Evolutionary conservation across 2,329 filamentous ascomycete genomes (phyloP).

Genomic region (Ceratocystis eucalypticola): DNA sequence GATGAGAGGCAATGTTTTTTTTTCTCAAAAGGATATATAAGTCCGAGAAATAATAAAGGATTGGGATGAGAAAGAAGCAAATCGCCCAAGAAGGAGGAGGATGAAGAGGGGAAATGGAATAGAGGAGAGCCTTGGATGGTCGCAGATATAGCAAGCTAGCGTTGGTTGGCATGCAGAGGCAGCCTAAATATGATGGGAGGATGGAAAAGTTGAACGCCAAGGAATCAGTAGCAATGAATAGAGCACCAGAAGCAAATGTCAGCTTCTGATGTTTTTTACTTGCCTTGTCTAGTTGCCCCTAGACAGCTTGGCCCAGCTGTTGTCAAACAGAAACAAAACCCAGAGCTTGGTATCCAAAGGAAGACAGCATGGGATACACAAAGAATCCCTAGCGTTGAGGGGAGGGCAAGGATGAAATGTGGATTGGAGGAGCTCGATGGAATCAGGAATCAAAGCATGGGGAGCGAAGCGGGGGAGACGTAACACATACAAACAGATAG

Average conservation of each 20-base stretch:
- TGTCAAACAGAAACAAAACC: not conserved
- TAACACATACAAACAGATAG: slow-evolving; percentile 5
- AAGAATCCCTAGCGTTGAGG: slow-evolving; percentile 1
- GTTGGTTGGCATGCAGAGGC: not conserved
- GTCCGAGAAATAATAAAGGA: slow-evolving; percentile 3
- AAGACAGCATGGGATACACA: slow-evolving; percentile 5
- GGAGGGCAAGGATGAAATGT: not conserved
- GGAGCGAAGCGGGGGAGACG: not conserved
- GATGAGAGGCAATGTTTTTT: not conserved
- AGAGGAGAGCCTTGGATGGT: not conserved
- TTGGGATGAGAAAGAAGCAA: slow-evolving; percentile 1
- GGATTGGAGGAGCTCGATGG: slow-evolving; percentile 2
- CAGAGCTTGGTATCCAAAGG: not conserved
- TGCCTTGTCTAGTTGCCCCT: not conserved
- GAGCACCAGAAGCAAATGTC: not conserved
- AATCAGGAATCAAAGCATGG: slow-evolving; percentile 6
- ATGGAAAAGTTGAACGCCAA: not conserved
- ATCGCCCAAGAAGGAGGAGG: slow-evolving; percentile 3
- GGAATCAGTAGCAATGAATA: slow-evolving; percentile 1
- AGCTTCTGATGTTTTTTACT: not conserved
- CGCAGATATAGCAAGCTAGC: not conserved
- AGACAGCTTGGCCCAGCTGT: not conserved
- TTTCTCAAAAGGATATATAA: not conserved
- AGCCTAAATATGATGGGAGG: not conserved
- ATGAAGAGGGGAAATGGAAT: not conserved